Conservation (phyloP, 2,329 filamentous ascomycete genomes). For the Pestalotiopsis sp. region DNA sequence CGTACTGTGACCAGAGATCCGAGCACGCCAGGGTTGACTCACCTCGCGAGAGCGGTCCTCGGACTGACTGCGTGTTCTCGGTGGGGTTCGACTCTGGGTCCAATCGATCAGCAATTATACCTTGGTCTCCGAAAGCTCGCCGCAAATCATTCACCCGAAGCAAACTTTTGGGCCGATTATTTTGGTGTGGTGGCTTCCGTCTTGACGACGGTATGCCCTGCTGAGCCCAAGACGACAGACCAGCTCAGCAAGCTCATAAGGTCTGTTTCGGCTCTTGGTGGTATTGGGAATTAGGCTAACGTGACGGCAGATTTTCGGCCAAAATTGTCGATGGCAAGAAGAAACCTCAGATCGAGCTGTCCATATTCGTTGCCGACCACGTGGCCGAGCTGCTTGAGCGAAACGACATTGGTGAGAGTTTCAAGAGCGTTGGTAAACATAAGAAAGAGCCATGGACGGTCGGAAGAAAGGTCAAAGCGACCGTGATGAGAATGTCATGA, state of each 20-base stretch:
- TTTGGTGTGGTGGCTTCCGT: slow-evolving; percentile 50
- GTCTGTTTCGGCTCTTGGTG: slow-evolving; percentile 35
- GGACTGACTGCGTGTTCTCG: slow-evolving; percentile 73
- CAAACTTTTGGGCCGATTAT: slow-evolving; percentile 57
- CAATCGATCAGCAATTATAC: slow-evolving; percentile 48
- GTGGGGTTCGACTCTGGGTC: slow-evolving; percentile 67
- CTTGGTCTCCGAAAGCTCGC: slow-evolving; percentile 46
- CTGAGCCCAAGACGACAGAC: slow-evolving; percentile 39
- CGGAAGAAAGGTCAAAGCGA: slow-evolving; percentile 27
- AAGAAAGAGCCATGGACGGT: slow-evolving; percentile 19
- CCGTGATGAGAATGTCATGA: slow-evolving; percentile 13
- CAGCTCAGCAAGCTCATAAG: slow-evolving; percentile 39
- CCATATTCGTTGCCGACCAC: slow-evolving; percentile 23
- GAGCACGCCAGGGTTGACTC: slow-evolving; percentile 72
- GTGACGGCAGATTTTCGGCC: slow-evolving; percentile 24
- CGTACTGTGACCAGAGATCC: slow-evolving; percentile 71
- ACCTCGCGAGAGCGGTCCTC: slow-evolving; percentile 71
- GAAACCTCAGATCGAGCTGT: slow-evolving; percentile 33
- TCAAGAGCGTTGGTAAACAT: slow-evolving; percentile 30
- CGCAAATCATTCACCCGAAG: slow-evolving; percentile 37
- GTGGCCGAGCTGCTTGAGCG: slow-evolving; percentile 22
- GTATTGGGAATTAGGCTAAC: not conserved
- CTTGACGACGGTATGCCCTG: slow-evolving; percentile 45
- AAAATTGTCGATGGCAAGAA: slow-evolving; percentile 22
- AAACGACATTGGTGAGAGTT: slow-evolving; percentile 24